These are phyloP conservation scores for Arachis stenosperma DNA, from an alignment of 306 rosid species.

Conservation along the genomic window DNA sequence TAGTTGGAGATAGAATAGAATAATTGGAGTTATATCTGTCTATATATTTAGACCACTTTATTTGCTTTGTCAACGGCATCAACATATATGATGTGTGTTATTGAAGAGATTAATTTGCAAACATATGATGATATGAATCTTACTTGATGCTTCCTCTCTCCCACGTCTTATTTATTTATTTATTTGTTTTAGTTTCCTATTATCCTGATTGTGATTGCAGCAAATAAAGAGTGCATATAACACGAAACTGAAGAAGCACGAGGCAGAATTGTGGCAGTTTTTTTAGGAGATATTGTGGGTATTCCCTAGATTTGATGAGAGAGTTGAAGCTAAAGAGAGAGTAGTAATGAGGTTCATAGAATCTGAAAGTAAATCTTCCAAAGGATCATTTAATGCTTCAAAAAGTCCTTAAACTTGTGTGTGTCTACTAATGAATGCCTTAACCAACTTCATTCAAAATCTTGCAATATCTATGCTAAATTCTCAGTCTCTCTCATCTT, in stretches of 20 bases:
- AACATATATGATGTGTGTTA: conserved; percentile 38
- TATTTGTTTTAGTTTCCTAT: not conserved
- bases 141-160: conserved; percentile 68
- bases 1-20: conserved; percentile 75
- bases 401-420: conserved; percentile 36
- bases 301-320: conserved; percentile 60
- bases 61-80: conserved; percentile 68
- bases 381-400: conserved; percentile 55
- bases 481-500: conserved; percentile 47
- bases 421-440: not conserved
- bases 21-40: conserved; percentile 55
- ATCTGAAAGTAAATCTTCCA: conserved; percentile 55
- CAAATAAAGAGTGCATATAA: conserved; percentile 27
- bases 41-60: conserved; percentile 43
- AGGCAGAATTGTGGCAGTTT: conserved; percentile 65
- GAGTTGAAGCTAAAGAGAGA: too few relatives aligned
- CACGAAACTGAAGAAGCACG: conserved; percentile 52
- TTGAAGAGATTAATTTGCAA: conserved; percentile 40
- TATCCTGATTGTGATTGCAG: conserved; percentile 34
- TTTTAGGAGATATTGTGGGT: conserved; percentile 65
- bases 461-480: conserved; percentile 70
- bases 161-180: conserved; percentile 45
- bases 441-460: conserved; percentile 52
- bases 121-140: conserved; percentile 52
- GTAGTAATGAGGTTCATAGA: conserved; percentile 44